Evolutionary conservation across 257 asterid species (phyloP), one percentile per base, ranked within the genome.

Genomic region (Cynanchum wilfordii): DNA sequence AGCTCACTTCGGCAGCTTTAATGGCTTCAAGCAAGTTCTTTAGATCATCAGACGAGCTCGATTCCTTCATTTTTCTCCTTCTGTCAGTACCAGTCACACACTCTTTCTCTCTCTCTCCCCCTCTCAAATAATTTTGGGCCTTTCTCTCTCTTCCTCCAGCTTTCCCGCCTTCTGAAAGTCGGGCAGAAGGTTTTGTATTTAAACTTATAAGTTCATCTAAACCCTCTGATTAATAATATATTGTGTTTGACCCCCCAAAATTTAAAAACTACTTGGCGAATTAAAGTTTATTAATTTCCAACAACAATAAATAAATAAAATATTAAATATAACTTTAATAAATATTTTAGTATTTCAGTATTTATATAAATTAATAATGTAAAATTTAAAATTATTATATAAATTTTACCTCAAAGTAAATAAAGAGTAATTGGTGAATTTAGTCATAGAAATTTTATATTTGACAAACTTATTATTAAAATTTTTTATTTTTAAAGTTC

Each of bases 1-100:
- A 80, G 63, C 87, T 89, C 75, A 77, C 98, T 78, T 88, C 97
- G 10, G 96, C 85, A 30, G 92, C 76, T 85, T 78, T 85, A 75
- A 91, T 86, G 57, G 89, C 89, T 63, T 87, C 87, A 2, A 94
- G 83, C 52, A 91, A 77, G 81, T 76, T 66, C 78, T 79, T 83
- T 66, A 84, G 69, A 66, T 87, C 86, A 69, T 72, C 66, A 42
- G 81, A 79, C 47, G 91, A 66, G 73, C 73, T 79, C 56, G 83
- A 79, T 52, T 59, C 70, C 83, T 73, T 83, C 96, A 88, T 89
- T 69, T 42, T 42, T 42, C 47, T 42, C 47, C 47, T 42, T 42
- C 47, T 42, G 47, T 42, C 22, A 4, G 64, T 57, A 33, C 36
- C 75, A 4, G 54, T 47, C 45, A 36, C 49, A n/a, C 17, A 5